Evolutionary conservation across 2,329 filamentous ascomycete genomes (phyloP).

Genomic region (Colletotrichum liaoningense): DNA sequence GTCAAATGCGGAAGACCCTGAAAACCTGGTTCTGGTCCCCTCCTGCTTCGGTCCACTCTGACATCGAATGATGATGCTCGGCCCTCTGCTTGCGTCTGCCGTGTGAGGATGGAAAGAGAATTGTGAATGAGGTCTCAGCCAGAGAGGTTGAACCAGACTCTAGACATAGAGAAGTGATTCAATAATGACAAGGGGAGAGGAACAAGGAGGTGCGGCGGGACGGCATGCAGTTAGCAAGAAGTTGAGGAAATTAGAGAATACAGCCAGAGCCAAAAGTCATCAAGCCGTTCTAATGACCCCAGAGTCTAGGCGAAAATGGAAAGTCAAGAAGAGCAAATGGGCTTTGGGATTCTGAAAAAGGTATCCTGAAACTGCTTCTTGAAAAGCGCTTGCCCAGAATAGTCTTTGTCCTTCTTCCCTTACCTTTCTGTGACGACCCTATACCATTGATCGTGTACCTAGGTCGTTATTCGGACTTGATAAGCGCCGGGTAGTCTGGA

Average conservation of each 20-base stretch:
- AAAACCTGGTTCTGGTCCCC: constrained; percentile 15
- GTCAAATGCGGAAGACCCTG: constrained; percentile 23
- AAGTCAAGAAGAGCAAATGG: constrained; percentile 9
- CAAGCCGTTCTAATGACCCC: constrained; percentile 18
- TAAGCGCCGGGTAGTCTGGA: constrained; percentile 28
- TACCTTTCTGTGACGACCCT: constrained; percentile 7
- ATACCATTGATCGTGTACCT: constrained; percentile 18
- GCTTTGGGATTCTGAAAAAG: constrained; percentile 12
- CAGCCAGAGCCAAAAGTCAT: constrained; percentile 22
- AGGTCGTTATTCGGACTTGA: constrained; percentile 22
- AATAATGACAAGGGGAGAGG: constrained; percentile 16
- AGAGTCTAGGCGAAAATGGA: constrained; percentile 6
- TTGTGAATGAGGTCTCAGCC: constrained; percentile 18
- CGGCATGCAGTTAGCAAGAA: constrained; percentile 12
- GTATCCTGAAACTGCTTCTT: constrained; percentile 34
- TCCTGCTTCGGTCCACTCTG: constrained; percentile 14
- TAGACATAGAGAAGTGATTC: background rate
- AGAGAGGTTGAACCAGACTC: constrained; percentile 26
- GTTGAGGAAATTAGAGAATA: constrained; percentile 24
- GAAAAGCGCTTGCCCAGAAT: constrained; percentile 26
- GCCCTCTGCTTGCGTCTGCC: constrained; percentile 1
- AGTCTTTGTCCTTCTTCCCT: constrained; percentile 11
- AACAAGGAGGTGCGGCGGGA: constrained; percentile 7
- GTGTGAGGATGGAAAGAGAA: constrained; percentile 5
- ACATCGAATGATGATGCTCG: constrained; percentile 23